Percentiles rank a stretch among this genome's conserved stretches.
Conservation (phyloP, 345 rosid genomes). For the Raphanus sativus region DNA sequence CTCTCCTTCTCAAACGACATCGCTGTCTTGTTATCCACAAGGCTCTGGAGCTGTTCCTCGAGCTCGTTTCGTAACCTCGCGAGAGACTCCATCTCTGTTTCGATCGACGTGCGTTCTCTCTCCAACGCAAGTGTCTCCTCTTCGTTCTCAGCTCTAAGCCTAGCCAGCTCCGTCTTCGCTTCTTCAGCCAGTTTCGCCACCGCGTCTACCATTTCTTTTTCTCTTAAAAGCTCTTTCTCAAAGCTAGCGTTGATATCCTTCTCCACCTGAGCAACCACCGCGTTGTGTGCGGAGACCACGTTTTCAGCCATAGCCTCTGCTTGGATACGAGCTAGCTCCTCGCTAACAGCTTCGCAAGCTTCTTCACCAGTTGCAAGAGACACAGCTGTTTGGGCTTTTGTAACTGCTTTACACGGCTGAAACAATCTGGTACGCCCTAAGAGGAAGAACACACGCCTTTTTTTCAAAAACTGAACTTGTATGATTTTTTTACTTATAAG, state of each 20-base stretch:
- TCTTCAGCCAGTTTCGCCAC: slow-evolving; percentile 86
- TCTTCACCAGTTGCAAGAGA: slow-evolving; percentile 91
- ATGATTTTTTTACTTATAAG: slow-evolving; percentile 7
- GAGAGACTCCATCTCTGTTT: slow-evolving; percentile 82
- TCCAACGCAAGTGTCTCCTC: slow-evolving; percentile 59
- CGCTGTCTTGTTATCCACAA: slow-evolving; percentile 67
- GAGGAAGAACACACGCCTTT: neutral
- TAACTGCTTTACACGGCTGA: slow-evolving; percentile 91
- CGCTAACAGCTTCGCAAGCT: slow-evolving; percentile 69
- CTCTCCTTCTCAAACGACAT: slow-evolving; percentile 80
- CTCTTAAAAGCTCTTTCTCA: slow-evolving; percentile 67
- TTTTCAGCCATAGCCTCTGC: slow-evolving; percentile 93
- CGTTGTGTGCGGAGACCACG: slow-evolving; percentile 73
- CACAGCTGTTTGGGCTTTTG: slow-evolving; percentile 93
- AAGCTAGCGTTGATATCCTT: slow-evolving; percentile 73
- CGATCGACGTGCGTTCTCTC: slow-evolving; percentile 66
- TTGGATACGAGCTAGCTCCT: slow-evolving; percentile 89
- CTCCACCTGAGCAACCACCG: slow-evolving; percentile 80
- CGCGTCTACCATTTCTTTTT: slow-evolving; percentile 67
- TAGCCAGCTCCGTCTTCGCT: slow-evolving; percentile 65
- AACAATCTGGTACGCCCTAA: slow-evolving; percentile 85
- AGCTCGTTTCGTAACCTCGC: slow-evolving; percentile 64
- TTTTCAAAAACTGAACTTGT: neutral
- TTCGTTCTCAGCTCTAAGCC: slow-evolving; percentile 66
- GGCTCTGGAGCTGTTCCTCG: slow-evolving; percentile 72